phyloP scores from a whole-genome alignment of 2,329 filamentous ascomycete genomes.

The Colletotrichum sp. region DNA sequence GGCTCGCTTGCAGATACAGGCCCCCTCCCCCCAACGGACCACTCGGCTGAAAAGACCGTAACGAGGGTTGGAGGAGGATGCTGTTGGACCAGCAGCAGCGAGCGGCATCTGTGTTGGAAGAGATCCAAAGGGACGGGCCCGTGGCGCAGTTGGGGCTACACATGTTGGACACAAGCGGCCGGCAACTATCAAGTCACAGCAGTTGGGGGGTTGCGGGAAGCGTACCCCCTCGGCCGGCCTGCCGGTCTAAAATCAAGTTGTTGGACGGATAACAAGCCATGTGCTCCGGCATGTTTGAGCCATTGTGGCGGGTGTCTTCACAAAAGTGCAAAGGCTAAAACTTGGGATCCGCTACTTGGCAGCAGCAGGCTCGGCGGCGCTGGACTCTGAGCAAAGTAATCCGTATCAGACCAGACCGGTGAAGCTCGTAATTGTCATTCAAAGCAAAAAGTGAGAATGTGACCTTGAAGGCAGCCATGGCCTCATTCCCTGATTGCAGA shows the following conservation, averaged over 20 bases:
- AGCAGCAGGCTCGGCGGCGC: background rate
- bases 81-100: background rate
- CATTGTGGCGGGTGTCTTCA: background rate
- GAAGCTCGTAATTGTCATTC: background rate
- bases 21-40: background rate
- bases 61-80: background rate
- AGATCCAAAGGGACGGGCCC: background rate
- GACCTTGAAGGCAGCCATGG: constrained; percentile 1
- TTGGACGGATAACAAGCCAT: background rate
- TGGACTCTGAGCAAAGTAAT: background rate
- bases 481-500: background rate
- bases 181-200: background rate
- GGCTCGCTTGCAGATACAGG: constrained; percentile 5
- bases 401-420: background rate
- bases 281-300: background rate
- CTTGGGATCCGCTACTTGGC: background rate
- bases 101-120: background rate
- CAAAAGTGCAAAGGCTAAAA: background rate
- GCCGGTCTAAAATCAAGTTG: background rate
- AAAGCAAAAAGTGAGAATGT: background rate
- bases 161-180: background rate
- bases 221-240: background rate
- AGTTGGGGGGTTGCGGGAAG: background rate
- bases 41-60: background rate
- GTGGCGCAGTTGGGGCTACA: background rate